Conservation (phyloP, 192 early-diverging fungal genomes). For the Neocallimastix lanati region DNA sequence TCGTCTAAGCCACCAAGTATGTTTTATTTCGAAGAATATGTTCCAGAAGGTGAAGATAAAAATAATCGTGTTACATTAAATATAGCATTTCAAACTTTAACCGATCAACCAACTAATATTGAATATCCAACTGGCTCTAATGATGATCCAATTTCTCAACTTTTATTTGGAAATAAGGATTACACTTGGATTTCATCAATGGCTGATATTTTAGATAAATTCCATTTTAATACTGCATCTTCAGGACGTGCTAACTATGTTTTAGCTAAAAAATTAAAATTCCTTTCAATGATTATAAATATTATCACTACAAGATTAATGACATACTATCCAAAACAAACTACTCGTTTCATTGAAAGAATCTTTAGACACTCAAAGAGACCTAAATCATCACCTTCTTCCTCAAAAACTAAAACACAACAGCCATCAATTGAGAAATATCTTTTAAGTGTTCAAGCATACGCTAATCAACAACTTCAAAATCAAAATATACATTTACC, state of each 20-base stretch:
- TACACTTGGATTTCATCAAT: constrained; percentile 19
- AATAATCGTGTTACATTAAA: constrained; percentile 20
- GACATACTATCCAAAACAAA: constrained; percentile 15
- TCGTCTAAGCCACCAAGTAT: constrained; percentile 12
- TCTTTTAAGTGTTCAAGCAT: not conserved
- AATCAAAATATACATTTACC: not conserved
- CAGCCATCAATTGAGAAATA: not conserved
- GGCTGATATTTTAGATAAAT: constrained; percentile 13
- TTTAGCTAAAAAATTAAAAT: constrained; percentile 22
- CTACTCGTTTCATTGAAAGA: constrained; percentile 17
- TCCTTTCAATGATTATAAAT: constrained; percentile 23
- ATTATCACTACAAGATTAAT: constrained; percentile 17
- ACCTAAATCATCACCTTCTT: constrained; percentile 1
- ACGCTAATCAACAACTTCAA: not conserved
- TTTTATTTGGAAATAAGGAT: constrained; percentile 24
- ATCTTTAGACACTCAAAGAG: not conserved
- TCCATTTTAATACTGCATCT: constrained; percentile 9
- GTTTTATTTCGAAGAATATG: constrained; percentile 17
- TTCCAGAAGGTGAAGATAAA: not conserved
- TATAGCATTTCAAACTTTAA: constrained; percentile 29
- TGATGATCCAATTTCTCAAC: not conserved
- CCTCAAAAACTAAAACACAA: constrained; percentile 4
- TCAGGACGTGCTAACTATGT: constrained; percentile 10
- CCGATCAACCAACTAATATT: constrained; percentile 18
- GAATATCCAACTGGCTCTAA: constrained; percentile 4